phyloP scores from a whole-genome alignment of 805 yeast genomes.

The Lachancea thermotolerans region DNA sequence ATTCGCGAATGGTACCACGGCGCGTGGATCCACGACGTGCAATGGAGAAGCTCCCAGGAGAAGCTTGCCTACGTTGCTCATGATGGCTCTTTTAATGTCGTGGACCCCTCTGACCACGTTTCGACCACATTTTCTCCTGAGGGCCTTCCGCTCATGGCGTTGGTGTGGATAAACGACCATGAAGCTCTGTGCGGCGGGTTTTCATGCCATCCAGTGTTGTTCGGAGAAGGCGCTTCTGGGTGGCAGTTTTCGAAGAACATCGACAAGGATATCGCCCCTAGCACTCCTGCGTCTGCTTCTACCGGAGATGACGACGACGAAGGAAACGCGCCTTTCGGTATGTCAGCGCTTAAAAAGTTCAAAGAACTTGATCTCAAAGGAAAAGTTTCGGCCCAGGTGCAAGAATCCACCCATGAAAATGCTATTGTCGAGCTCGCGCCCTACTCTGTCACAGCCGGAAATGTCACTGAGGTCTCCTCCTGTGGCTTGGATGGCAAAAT shows the following conservation, averaged over 20 bases:
- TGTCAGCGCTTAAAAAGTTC: conserved; percentile 85
- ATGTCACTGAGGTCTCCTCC: conserved; percentile 55
- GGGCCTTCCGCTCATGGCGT: conserved; percentile 71
- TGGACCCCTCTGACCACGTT: conserved; percentile 43
- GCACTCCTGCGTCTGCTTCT: conserved; percentile 7
- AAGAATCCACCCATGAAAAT: conserved; percentile 81
- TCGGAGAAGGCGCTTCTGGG: conserved; percentile 66
- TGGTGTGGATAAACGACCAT: conserved; percentile 60
- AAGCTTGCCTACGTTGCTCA: conserved; percentile 77
- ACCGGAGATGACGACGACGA: conserved; percentile 47
- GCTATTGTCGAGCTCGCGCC: conserved; percentile 66
- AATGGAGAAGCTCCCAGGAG: conserved; percentile 75
- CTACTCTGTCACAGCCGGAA: conserved; percentile 41
- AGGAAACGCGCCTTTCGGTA: conserved; percentile 45
- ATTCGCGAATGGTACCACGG: conserved; percentile 44
- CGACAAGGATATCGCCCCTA: conserved; percentile 38
- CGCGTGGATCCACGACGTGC: conserved; percentile 89
- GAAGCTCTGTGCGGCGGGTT: conserved; percentile 84
- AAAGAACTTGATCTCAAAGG: conserved; percentile 95
- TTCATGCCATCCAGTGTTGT: conserved; percentile 84
- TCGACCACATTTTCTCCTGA: conserved; percentile 25
- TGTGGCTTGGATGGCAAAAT: conserved; percentile 90
- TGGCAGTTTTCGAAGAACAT: conserved; percentile 49
- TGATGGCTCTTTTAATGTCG: conserved; percentile 75
- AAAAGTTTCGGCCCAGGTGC: conserved; percentile 42